Base-by-base conservation (phyloP, 768 basidiomycete species). In the Neoboletus magnificus region DNA sequence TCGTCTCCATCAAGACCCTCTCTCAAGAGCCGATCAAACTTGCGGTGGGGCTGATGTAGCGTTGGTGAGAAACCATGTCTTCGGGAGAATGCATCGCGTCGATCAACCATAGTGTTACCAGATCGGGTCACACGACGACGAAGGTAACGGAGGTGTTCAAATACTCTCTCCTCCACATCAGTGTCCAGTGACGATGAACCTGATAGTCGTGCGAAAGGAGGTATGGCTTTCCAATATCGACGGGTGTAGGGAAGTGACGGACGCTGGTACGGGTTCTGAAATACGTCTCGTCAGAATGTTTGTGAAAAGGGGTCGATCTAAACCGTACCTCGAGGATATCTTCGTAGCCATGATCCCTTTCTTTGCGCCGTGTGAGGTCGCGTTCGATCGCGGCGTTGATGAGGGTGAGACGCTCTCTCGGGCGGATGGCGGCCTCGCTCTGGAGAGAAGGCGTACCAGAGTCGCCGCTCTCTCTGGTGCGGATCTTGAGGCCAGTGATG, bases 61-160 rank as follows among this genome's bases (percentile, higher is more conserved):
- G 56, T 39, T 0, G 62, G 58, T 48, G 50, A 53, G 29, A 71
- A 62, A 22, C 66, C 71, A 20, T 62, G 62, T 33, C 56, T 58
- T 48, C 63, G 62, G 36, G 61, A 60, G 52, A 66, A 62, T 15
- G 71, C 61, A 54, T 75, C 70, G 15, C 86, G 82, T 47, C 96
- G 82, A 72, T 97, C 93, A 18, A 96, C 62, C 58, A 84, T 75
- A 15, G 86, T 67, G 29, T 91, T 82, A 4, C 95, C 95, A 33
- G 89, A 91, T 52, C 96, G 89, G 1, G 93, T 93, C 54, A 80
- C 71, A 10, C 96, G 87, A 46, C 87, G 64, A 57, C 95, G 89
- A 53, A 93, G 66, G 40, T 63, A 66, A 15, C 64, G 67, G 10
- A 66, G 46, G 44, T 39, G 70, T 62, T 56, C 67, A 27, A 35